Conservation (phyloP, 768 basidiomycete genomes). For the Russula abietina region DNA sequence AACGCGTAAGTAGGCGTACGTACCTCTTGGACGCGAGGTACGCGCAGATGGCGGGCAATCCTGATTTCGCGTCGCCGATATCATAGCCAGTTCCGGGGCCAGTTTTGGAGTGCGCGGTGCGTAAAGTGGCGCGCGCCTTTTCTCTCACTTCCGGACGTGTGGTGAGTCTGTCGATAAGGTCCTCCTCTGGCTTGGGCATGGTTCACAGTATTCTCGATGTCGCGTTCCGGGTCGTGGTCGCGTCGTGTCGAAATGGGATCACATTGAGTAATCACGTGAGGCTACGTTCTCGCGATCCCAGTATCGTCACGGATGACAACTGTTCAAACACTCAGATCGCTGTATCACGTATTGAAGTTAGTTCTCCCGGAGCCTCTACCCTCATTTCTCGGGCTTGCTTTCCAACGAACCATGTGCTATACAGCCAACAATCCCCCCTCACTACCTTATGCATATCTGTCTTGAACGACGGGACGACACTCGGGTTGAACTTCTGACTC, state of each 20-base stretch:
- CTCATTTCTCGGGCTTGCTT: no score
- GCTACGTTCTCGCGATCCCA: no score
- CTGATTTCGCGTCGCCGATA: constrained; percentile 35
- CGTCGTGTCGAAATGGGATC: constrained; percentile 10
- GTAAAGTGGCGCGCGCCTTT: constrained; percentile 33
- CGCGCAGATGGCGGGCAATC: constrained; percentile 46
- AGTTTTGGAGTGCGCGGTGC: constrained; percentile 38
- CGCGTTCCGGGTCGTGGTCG: no score
- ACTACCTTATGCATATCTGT: no score
- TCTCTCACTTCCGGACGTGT: constrained; percentile 32
- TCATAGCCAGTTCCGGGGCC: constrained; percentile 46
- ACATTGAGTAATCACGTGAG: constrained; percentile 5
- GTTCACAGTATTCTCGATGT: not conserved
- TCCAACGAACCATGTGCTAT: no score
- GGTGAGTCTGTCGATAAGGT: constrained; percentile 18
- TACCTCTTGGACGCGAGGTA: constrained; percentile 46
- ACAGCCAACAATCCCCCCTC: no score
- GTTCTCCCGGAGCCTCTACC: no score
- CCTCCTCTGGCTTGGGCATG: constrained; percentile 23
- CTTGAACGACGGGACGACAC: no score
- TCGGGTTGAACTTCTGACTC: no score
- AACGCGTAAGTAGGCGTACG: constrained; percentile 8
- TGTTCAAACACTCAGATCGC: no score
- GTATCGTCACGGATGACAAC: no score
- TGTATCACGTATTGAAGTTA: no score